These are phyloP conservation scores for Rhizopus delemar DNA, from an alignment of 371 early-diverging fungal species.

Conservation along the genomic window DNA sequence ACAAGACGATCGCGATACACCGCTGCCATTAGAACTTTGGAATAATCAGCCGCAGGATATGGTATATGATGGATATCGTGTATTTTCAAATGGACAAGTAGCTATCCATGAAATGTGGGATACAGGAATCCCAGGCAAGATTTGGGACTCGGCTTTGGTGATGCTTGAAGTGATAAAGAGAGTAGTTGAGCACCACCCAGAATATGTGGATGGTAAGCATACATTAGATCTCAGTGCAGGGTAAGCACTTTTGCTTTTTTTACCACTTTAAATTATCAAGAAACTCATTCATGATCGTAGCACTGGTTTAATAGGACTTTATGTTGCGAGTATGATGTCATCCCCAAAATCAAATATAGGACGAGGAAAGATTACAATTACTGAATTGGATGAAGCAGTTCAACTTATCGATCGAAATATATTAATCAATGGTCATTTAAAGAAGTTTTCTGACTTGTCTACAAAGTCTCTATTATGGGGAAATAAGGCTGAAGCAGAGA, in stretches of 20 bases:
- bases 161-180: conserved; percentile 48
- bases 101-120: conserved; percentile 61
- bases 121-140: conserved; percentile 60
- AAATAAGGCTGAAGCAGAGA: conserved; percentile 19
- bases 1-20: conserved; percentile 3
- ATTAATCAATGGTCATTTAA: conserved; percentile 28
- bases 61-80: conserved; percentile 41
- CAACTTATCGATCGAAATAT: conserved; percentile 47
- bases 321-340: conserved; percentile 44
- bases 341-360: conserved; percentile 11
- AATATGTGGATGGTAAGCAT: conserved; percentile 41
- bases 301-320: conserved; percentile 59
- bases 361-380: conserved; percentile 39
- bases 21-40: conserved; percentile 33
- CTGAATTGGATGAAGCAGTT: conserved; percentile 59
- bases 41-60: conserved; percentile 22
- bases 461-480: conserved; percentile 42
- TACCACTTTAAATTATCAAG: not conserved
- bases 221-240: conserved; percentile 62
- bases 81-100: conserved; percentile 28
- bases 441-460: conserved; percentile 8
- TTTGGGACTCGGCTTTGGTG: conserved; percentile 68
- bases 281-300: conserved; percentile 22
- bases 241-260: conserved; percentile 19
- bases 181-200: conserved; percentile 22